A percentile compares a stretch with the other conserved stretches of the same genome.
These are phyloP conservation scores for Rhizopogon salebrosus DNA, from an alignment of 768 basidiomycete species.

Conservation along the genomic window DNA sequence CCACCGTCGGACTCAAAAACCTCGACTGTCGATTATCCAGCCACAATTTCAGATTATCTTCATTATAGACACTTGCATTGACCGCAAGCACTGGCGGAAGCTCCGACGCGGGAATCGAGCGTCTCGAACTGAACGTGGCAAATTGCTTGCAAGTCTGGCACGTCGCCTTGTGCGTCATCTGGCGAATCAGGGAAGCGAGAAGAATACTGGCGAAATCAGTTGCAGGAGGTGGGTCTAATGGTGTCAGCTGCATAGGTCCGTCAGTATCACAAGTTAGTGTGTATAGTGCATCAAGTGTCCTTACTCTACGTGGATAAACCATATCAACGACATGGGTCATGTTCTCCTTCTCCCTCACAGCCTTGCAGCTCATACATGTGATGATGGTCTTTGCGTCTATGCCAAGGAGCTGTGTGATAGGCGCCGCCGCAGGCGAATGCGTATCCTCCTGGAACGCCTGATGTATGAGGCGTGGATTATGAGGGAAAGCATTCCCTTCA, in stretches of 20 bases:
- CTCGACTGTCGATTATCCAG: conserved; percentile 39
- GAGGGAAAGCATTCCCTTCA: conserved; percentile 62
- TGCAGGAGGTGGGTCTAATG: conserved; percentile 33
- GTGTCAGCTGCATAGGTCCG: conserved; percentile 21
- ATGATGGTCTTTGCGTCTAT: conserved; percentile 73
- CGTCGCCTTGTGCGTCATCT: conserved; percentile 79
- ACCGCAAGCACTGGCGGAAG: conserved; percentile 83
- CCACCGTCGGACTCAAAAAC: conserved; percentile 57
- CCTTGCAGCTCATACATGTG: conserved; percentile 71
- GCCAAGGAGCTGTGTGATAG: conserved; percentile 82
- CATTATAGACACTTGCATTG: conserved; percentile 77
- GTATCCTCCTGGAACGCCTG: conserved; percentile 20
- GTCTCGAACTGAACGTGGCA: conserved; percentile 63
- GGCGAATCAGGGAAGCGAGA: conserved; percentile 69
- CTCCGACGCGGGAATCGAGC: conserved; percentile 56
- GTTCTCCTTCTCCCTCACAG: conserved; percentile 66
- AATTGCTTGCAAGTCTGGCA: conserved; percentile 82
- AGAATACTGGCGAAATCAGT: conserved; percentile 66
- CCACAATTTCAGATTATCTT: conserved; percentile 75
- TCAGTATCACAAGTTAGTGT: conserved; percentile 1
- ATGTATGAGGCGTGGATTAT: conserved; percentile 50
- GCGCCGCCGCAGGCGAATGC: conserved; percentile 47
- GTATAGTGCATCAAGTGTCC: conserved; percentile 6
- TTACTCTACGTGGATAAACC: conserved; percentile 79
- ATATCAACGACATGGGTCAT: conserved; percentile 83